Conservation (phyloP, 2,329 filamentous ascomycete genomes). For the Fusarium tjaetaba region DNA sequence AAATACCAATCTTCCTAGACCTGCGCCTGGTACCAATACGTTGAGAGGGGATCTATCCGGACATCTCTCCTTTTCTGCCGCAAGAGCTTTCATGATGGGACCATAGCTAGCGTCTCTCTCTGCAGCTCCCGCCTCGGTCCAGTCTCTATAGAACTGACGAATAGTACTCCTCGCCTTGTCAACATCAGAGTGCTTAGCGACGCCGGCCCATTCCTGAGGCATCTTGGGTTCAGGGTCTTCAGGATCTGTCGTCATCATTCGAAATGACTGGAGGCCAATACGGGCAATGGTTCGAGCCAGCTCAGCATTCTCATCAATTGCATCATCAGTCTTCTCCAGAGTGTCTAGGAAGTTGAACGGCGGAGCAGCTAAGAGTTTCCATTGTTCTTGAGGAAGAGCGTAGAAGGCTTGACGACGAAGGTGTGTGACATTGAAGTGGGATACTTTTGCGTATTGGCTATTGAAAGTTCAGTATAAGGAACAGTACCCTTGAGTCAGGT, state of each 20-base stretch:
- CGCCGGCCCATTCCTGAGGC: slow-evolving; percentile 73
- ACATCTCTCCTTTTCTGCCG: slow-evolving; percentile 53
- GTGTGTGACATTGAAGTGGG: slow-evolving; percentile 92
- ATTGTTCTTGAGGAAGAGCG: slow-evolving; percentile 83
- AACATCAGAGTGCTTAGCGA: slow-evolving; percentile 77
- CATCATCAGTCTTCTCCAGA: slow-evolving; percentile 81
- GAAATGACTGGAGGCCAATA: slow-evolving; percentile 75
- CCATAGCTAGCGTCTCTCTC: slow-evolving; percentile 84
- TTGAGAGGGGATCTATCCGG: slow-evolving; percentile 58
- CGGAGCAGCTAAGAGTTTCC: slow-evolving; percentile 80
- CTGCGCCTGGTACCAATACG: slow-evolving; percentile 89
- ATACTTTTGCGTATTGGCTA: slow-evolving; percentile 85
- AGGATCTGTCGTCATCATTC: slow-evolving; percentile 53
- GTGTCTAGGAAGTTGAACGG: slow-evolving; percentile 87
- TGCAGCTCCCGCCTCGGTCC: slow-evolving; percentile 78
- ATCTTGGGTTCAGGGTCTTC: slow-evolving; percentile 56
- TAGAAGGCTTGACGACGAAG: slow-evolving; percentile 93
- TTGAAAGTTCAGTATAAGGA: slow-evolving; percentile 24
- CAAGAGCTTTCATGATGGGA: slow-evolving; percentile 75
- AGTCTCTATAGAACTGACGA: slow-evolving; percentile 94
- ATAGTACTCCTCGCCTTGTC: slow-evolving; percentile 94
- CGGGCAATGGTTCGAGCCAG: slow-evolving; percentile 81
- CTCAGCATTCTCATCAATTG: slow-evolving; percentile 88
- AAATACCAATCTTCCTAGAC: slow-evolving; percentile 87
- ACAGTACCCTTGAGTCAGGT: too few species aligned